Evolutionary conservation across 2,329 filamentous ascomycete species (phyloP).

Genomic region (Cadophora luteo-olivacea): DNA sequence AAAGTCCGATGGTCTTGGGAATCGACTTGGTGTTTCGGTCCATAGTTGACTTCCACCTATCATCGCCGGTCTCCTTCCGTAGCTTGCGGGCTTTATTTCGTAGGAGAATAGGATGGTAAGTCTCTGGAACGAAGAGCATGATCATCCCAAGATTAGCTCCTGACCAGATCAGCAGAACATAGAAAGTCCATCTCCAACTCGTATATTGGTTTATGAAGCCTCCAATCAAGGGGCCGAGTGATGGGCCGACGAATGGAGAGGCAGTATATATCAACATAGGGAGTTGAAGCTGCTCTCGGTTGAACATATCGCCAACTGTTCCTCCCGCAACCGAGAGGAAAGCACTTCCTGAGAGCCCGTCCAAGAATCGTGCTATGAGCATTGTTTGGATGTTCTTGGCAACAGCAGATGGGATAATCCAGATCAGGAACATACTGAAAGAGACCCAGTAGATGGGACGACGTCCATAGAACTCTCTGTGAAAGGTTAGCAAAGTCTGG

Average conservation of each 20-base stretch:
- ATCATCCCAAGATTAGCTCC: constrained; percentile 69
- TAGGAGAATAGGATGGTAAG: constrained; percentile 79
- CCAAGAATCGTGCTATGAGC: constrained; percentile 78
- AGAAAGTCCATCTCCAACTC: constrained; percentile 84
- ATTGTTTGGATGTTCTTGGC: constrained; percentile 84
- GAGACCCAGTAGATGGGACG: constrained; percentile 80
- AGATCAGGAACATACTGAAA: constrained; percentile 77
- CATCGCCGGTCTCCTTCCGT: constrained; percentile 78
- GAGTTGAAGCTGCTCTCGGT: constrained; percentile 69
- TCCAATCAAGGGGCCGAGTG: constrained; percentile 67
- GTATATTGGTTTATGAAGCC: constrained; percentile 83
- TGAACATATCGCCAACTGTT: constrained; percentile 83
- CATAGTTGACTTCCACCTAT: constrained; percentile 76
- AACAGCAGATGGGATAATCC: constrained; percentile 81
- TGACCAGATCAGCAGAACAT: constrained; percentile 83
- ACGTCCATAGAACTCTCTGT: constrained; percentile 75
- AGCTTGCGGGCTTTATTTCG: constrained; percentile 73
- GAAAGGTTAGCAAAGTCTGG: constrained; percentile 14
- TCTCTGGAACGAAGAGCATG: constrained; percentile 81
- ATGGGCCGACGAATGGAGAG: constrained; percentile 68
- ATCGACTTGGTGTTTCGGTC: constrained; percentile 77
- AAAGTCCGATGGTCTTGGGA: constrained; percentile 60
- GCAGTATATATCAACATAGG: constrained; percentile 86
- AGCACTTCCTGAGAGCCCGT: constrained; percentile 72
- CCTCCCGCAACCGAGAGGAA: constrained; percentile 80